Evolutionary conservation across 208 protist genomes (phyloP).

Genomic region (Leishmania braziliensis): DNA sequence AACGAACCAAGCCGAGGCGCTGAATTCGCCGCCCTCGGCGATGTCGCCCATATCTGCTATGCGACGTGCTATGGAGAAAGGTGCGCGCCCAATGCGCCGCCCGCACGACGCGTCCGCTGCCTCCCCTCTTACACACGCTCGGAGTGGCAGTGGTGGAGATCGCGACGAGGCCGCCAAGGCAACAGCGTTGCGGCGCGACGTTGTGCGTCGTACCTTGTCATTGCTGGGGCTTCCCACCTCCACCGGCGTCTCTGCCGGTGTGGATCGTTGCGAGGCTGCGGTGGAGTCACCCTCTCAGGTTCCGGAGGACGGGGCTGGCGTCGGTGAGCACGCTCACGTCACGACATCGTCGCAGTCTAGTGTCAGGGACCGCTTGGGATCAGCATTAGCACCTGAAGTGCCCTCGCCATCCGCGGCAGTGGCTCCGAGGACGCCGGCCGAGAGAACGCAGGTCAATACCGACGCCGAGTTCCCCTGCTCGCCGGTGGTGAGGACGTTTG

Average conservation of each 20-base stretch:
- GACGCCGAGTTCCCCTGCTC: neutral
- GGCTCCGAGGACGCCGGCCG: neutral
- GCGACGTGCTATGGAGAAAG: constrained; percentile 25
- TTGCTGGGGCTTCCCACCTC: constrained; percentile 9
- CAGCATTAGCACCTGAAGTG: neutral
- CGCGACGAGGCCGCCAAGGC: constrained; percentile 6
- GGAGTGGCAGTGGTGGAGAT: neutral
- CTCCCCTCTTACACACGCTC: neutral
- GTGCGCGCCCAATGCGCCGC: constrained; percentile 25
- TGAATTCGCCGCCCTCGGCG: constrained; percentile 9
- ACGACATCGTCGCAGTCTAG: neutral
- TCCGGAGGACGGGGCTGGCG: neutral
- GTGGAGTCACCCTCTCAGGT: neutral
- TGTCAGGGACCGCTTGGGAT: neutral
- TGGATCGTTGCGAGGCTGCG: neutral
- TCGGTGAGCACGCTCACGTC: neutral
- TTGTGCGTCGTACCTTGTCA: constrained; percentile 19
- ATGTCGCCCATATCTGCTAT: neutral
- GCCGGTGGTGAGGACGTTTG: constrained; percentile 20
- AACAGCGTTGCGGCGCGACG: constrained; percentile 10
- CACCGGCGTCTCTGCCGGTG: neutral
- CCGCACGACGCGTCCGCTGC: constrained; percentile 1
- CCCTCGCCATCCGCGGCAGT: neutral
- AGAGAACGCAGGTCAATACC: too few relatives aligned
- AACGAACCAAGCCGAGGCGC: neutral